A percentile compares a stretch with the other conserved stretches of the same genome.
Evolutionary conservation across 441 rosid genomes (phyloP).

Genomic region (Metrosideros polymorpha): DNA sequence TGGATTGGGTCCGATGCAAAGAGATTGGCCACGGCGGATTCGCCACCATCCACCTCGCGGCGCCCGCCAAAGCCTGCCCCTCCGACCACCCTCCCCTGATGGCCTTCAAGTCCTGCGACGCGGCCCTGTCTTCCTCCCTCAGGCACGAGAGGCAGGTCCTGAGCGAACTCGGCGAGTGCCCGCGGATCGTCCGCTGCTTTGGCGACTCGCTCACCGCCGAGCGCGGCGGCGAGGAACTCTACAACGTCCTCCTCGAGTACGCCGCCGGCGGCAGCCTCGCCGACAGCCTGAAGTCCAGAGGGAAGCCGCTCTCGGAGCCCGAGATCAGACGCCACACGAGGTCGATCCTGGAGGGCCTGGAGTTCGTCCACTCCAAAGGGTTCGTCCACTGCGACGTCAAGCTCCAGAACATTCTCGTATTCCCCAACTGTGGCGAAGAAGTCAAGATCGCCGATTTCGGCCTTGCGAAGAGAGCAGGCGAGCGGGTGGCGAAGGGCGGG

Average conservation of each 20-base stretch:
- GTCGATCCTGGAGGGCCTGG: slow-evolving; percentile 54
- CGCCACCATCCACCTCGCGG: slow-evolving; percentile 41
- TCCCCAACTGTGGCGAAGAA: slow-evolving; percentile 24
- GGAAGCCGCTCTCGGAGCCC: slow-evolving; percentile 39
- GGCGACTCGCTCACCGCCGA: slow-evolving; percentile 32
- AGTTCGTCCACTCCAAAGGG: slow-evolving; percentile 51
- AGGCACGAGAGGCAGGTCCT: slow-evolving; percentile 36
- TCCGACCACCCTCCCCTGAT: slow-evolving; percentile 17
- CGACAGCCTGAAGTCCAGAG: slow-evolving; percentile 25
- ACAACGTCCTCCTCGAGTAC: slow-evolving; percentile 63
- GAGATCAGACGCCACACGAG: slow-evolving; percentile 28
- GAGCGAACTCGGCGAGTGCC: neutral
- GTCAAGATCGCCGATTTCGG: slow-evolving; percentile 83
- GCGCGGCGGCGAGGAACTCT: slow-evolving; percentile 22
- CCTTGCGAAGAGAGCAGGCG: slow-evolving; percentile 40
- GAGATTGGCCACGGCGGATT: slow-evolving; percentile 64
- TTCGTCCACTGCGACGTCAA: slow-evolving; percentile 81
- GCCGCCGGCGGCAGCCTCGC: slow-evolving; percentile 71
- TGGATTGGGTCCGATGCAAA: slow-evolving; percentile 86
- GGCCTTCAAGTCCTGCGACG: slow-evolving; percentile 58
- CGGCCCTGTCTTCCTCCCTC: slow-evolving; percentile 19
- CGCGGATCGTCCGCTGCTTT: neutral
- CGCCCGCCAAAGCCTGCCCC: neutral
- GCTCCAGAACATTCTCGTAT: slow-evolving; percentile 58
- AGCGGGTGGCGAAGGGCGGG: neutral